Base-by-base conservation (phyloP, 139 green algal species). In the Closterium sp. region DNA sequence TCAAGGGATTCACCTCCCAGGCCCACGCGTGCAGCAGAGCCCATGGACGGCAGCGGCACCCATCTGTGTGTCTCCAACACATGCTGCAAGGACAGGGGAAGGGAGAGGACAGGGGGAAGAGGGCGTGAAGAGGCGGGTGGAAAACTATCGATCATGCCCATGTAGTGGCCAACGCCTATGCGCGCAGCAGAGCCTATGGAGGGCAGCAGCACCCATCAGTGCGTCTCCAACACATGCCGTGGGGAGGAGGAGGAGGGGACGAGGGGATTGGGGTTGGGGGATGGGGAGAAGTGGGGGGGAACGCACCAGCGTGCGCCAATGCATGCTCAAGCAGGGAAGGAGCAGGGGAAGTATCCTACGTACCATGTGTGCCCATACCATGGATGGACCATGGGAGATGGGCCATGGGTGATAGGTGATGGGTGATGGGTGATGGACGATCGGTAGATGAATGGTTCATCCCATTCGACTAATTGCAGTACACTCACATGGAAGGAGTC, bases 1-100 rank as follows among this genome's bases (percentile, higher is more conserved):
- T 86, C 94, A 29, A 79, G 93, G 84, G 87, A 85, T 21, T 73
- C 84, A 87, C 84, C n/a, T 29, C 84, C 84, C n/a, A 87, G n/a
- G 84, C n/a, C 84, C n/a, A 87, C 19, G 84, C n/a, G n/a, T 32
- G 84, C 84, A 73, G n/a, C 85, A 50, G 86, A 73, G 29, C 95
- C 91, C 38, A 95, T 85, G 28, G 95, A 79, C n/a, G 96, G 95
- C 95, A 98, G 93, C 9, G 96, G 70, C 32, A 98, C 94, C 98
- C 98, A 99, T 91, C 97, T 97, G 95, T 99, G 97, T 5, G 88
- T 90, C 19, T 98, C 97, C 73, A 99, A 92, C 73, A 96, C 85
- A 30, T 94, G 93, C 93, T 95, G 93, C n/a, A n/a, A n/a, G 38
- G 89, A 70, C 4, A 89, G 86, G 21, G 9, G 9, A 28, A 3